Base-by-base conservation (phyloP, 2,329 filamentous ascomycete genomes). In the Conoideocrella luteorostrata region DNA sequence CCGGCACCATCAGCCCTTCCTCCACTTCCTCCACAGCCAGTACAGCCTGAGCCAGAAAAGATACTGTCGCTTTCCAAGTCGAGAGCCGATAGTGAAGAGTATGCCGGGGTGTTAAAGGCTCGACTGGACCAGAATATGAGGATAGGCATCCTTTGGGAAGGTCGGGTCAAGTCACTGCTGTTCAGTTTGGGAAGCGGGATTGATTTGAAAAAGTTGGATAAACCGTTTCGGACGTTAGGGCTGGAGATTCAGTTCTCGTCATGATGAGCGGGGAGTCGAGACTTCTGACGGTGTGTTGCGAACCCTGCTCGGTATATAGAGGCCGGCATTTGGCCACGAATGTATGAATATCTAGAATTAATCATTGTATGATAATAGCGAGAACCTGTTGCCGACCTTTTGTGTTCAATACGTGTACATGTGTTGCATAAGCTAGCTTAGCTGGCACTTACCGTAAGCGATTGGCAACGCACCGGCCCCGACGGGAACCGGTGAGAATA, bases 71-170 rank as follows among this genome's bases (percentile, higher is more conserved):
- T 41, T 5, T 33, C 49, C 21, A 48, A 50, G 22, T 44, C 55
- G 32, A 52, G 56, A 18, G 56, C 62, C 7, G 59, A 72, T 30
- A 74, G 78, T 32, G 78, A 87, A 20, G 80, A 85, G 50, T 86
- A 88, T 47, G 80, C 86, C 24, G 91, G 90, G 6, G 90, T 97
- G 24, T 67, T 98, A 52, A 98, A 97, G 66, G 85, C 90, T 35
- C 79, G 87, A 39, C 72, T 97, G 41, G 89, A 96, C 60, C 90
- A 96, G 68, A 86, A 90, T 52, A 82, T 88, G 68, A 83, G 84
- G 51, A 80, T 96, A 43, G 87, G 89, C 1, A 63, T 97, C 40
- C 67, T 97, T 18, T 98, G 93, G 91, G 91, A 97, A 62, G 90
- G 91, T 2, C 77, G 89, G 43, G 78, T 94, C 47, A 95, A 97